Conservation (phyloP, 257 asterid genomes). For the Leptodermis oblonga region DNA sequence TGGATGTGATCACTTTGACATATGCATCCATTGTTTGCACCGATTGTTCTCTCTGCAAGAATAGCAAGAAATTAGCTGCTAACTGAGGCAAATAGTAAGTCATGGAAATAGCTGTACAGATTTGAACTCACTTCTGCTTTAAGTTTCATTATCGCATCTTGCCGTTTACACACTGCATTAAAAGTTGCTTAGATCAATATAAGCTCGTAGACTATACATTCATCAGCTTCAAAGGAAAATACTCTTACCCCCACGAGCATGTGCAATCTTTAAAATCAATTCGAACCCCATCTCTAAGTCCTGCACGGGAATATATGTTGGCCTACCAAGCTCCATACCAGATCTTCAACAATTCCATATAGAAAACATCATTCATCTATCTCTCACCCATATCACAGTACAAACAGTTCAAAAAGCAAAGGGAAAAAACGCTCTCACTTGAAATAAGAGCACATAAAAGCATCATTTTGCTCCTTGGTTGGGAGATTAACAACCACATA, state of each 20-base stretch:
- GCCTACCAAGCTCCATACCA: conserved; percentile 75
- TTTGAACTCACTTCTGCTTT: conserved; percentile 58
- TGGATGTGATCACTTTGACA: conserved; percentile 74
- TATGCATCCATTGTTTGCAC: conserved; percentile 66
- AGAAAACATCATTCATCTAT: conserved; percentile 21
- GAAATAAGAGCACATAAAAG: conserved; percentile 66
- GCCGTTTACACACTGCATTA: conserved; percentile 75
- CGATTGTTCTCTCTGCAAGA: conserved; percentile 66
- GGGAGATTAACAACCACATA: conserved; percentile 86
- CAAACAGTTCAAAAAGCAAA: conserved; percentile 12
- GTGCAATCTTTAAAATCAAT: conserved; percentile 81
- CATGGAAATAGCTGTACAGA: conserved; percentile 4
- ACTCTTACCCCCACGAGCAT: conserved; percentile 82
- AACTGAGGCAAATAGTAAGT: conserved; percentile 7
- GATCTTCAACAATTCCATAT: conserved; percentile 39
- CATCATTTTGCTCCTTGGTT: conserved; percentile 66
- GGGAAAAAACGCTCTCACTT: conserved; percentile 59
- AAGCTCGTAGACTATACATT: conserved; percentile 14
- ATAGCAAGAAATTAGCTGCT: conserved; percentile 18
- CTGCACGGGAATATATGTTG: conserved; percentile 76
- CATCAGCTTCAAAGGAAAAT: conserved; percentile 8
- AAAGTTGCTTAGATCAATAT: conserved; percentile 7
- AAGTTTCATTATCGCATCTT: conserved; percentile 65
- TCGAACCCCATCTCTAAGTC: conserved; percentile 94
- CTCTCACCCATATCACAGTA: conserved; percentile 4